A percentile compares a stretch with the other conserved stretches of the same genome.
Evolutionary conservation across 495 filamentous ascomycete genomes (phyloP).

Genomic region (Clohesyomyces aquaticus): DNA sequence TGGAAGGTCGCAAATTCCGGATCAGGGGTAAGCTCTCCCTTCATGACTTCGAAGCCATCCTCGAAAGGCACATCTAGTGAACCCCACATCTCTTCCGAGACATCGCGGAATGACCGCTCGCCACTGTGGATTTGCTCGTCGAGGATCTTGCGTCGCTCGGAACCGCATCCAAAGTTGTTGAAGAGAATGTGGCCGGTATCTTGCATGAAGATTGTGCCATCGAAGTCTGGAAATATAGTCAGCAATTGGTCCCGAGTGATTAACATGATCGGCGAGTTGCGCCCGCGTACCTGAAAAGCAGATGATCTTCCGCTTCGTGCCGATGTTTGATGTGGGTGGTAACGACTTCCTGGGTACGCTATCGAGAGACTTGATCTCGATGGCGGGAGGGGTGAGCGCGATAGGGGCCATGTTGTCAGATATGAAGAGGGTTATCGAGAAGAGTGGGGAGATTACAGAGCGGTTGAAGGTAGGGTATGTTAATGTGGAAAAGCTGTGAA

Average conservation of each 20-base stretch:
- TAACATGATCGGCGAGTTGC: constrained; percentile 12
- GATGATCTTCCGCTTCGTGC: constrained; percentile 55
- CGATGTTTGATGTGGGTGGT: constrained; percentile 29
- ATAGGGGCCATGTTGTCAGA: constrained; percentile 30
- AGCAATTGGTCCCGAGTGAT: constrained; percentile 1
- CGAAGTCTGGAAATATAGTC: constrained; percentile 59
- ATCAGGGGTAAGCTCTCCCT: constrained; percentile 66
- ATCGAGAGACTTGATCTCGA: constrained; percentile 28
- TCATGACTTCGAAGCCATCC: constrained; percentile 74
- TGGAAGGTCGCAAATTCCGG: constrained; percentile 69
- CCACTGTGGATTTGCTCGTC: constrained; percentile 71
- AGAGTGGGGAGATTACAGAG: too few relatives aligned
- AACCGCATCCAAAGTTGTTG: constrained; percentile 68
- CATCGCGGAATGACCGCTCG: constrained; percentile 71
- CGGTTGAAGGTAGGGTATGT: background rate
- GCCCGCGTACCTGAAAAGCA: constrained; percentile 56
- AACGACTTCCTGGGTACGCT: constrained; percentile 14
- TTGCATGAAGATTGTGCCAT: constrained; percentile 80
- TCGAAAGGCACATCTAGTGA: constrained; percentile 71
- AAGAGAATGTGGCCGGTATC: constrained; percentile 77
- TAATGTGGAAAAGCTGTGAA: background rate
- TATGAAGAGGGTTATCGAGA: background rate
- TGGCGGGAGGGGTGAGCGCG: constrained; percentile 29
- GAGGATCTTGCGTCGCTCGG: constrained; percentile 57
- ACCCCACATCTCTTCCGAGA: constrained; percentile 78